Evolutionary conservation across 2,329 filamentous ascomycete genomes (phyloP), one percentile per base, ranked within the genome.

Genomic region (Alternaria conjuncta): DNA sequence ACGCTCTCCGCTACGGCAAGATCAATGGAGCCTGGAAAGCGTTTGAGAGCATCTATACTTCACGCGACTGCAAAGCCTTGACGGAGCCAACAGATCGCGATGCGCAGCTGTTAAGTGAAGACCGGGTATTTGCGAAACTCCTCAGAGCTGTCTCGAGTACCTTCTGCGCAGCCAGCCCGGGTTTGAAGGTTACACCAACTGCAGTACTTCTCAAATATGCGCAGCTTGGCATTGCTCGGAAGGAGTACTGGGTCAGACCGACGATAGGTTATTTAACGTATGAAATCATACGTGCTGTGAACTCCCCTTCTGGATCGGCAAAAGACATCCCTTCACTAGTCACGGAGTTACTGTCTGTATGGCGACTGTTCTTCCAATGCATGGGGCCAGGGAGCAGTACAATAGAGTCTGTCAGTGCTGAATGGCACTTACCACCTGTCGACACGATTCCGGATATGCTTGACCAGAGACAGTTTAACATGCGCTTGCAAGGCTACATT

Each of bases 311-410:
- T 15, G 43, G 46, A 10, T 32, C 55, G n/a, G 64, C 60, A 41
- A 59, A 60, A 43, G 60, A 68, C 30, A 30, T 75, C 12, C 67
- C 73, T 23, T 57, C 61, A 5, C 53, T 77, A 43, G 59, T 77
- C 3, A 45, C 51, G 5, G 78, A 80, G 64, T 67, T 80, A 3
- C 41, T 78, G 10, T 74, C 75, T 5, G 58, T 79, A 8, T 80
- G 77, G 77, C 71, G 69, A 20, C 54, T 79, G 18, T 75, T 78
- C 59, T 78, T 79, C 55, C 76, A 78, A 50, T 73, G 68, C 53
- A 71, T 72, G 60, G 75, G 72, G 21, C 25, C 25, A 20, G 55
- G 61, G 6, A 58, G 63, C 18, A 59, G 61, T 8, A 23, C 67
- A 10, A 26, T 76, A 18, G 60, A 76, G 15, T 60, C 68, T 4